Conservation (phyloP, 2,329 filamentous ascomycete genomes). For the Fusarium chuoi region DNA sequence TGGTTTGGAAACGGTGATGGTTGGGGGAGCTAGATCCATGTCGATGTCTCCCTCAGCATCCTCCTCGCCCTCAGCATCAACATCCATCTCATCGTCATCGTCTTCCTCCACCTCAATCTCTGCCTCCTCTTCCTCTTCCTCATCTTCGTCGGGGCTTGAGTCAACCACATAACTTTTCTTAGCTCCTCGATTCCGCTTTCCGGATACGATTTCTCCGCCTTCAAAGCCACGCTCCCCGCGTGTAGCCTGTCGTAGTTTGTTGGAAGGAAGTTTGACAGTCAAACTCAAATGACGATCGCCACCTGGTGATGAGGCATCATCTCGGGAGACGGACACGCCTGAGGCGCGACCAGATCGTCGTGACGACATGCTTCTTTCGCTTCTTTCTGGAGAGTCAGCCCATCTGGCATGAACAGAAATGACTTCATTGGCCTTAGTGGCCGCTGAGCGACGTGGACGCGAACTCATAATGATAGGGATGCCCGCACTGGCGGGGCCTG, state of each 20-base stretch:
- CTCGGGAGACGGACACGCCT: slow-evolving; percentile 56
- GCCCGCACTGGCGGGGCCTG: slow-evolving; percentile 38
- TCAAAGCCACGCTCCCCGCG: slow-evolving; percentile 54
- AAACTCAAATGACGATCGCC: slow-evolving; percentile 56
- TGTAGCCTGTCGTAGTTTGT: slow-evolving; percentile 63
- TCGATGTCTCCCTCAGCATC: slow-evolving; percentile 59
- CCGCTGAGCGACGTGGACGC: slow-evolving; percentile 59
- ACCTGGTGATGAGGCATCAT: slow-evolving; percentile 59
- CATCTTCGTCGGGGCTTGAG: slow-evolving; percentile 61
- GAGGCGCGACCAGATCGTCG: slow-evolving; percentile 61
- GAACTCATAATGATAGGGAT: slow-evolving; percentile 54
- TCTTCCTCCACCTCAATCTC: slow-evolving; percentile 55
- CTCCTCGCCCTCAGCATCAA: slow-evolving; percentile 59
- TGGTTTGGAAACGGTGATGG: slow-evolving; percentile 62
- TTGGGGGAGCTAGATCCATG: slow-evolving; percentile 53
- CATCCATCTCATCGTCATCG: slow-evolving; percentile 52
- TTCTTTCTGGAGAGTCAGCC: slow-evolving; percentile 53
- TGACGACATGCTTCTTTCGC: slow-evolving; percentile 60
- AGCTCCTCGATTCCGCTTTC: slow-evolving; percentile 63
- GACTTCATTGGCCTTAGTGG: slow-evolving; percentile 55
- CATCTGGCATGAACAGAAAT: slow-evolving; percentile 56
- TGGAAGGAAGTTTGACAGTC: slow-evolving; percentile 63
- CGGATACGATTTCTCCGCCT: slow-evolving; percentile 59
- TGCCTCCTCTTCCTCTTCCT: slow-evolving; percentile 53
- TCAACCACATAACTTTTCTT: slow-evolving; percentile 72